Evolutionary conservation across 768 basidiomycete species (phyloP), one percentile per base, ranked within the genome.

Genomic region (Boletus reticulatus): DNA sequence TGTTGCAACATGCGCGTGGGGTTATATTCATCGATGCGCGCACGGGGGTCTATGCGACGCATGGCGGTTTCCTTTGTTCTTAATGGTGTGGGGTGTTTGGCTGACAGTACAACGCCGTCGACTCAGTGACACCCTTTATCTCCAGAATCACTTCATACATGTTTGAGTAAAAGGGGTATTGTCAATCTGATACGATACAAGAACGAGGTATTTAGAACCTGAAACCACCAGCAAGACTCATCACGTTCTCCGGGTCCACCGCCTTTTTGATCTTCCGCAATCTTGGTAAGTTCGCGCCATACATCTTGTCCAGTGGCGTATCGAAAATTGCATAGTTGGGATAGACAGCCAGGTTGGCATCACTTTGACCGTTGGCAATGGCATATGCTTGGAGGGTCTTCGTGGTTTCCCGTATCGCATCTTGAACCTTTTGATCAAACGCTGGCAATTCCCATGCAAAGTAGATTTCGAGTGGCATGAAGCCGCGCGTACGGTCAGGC

Each of bases 181-280:
- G 8, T 29, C 9, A 29, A 8, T 29, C 29, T 29, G 29, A 29
- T 29, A 29, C 29, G 29, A 29, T 29, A 29, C 29, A 29, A 29
- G 8, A 8, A 29, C 9, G 29, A 29, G 7, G 29, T 29, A 29
- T 29, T 72, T 52, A 77, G 45, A 82, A 61, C 68, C 83, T 87
- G 66, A 77, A 85, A 7, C 84, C 84, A 0, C 86, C 85, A 17
- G 84, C 75, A 12, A 85, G 75, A 9, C 76, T 78, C 85, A 86
- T 87, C 6, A 85, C 74, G 60, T 82, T 75, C 8, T 70, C 48
- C 0, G 84, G 84, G 63, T 87, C 86, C 38, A 80, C 74, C 11
- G 51, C 55, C 48, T 52, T 65, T 60, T 80, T 81, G 16, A 85
- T 63, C 16, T 55, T 60, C 43, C 67, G 61, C 48, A 86, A 62